Evolutionary conservation across 2,329 filamentous ascomycete species (phyloP).

Genomic region (Apiospora kogelbergensis): DNA sequence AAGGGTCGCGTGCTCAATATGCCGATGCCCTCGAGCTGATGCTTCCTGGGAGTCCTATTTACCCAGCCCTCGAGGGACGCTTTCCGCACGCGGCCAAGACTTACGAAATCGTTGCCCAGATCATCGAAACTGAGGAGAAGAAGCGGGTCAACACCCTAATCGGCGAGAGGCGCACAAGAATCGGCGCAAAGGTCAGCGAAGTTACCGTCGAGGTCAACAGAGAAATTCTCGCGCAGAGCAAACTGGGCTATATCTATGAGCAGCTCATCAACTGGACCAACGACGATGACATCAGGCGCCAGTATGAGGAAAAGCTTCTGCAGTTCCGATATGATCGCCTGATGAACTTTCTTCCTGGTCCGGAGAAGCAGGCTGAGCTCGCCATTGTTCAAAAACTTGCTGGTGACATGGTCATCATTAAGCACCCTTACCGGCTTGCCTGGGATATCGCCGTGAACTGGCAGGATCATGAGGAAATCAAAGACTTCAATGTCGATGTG

Average conservation of each 20-base stretch:
- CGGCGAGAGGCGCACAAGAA: conserved; percentile 79
- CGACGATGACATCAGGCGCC: conserved; percentile 80
- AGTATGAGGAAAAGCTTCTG: conserved; percentile 88
- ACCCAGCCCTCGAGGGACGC: conserved; percentile 78
- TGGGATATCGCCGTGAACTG: conserved; percentile 93
- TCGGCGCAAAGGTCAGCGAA: conserved; percentile 80
- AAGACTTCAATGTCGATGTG: conserved; percentile 76
- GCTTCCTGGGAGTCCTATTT: conserved; percentile 79
- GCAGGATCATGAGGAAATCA: conserved; percentile 73
- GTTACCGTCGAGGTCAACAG: conserved; percentile 85
- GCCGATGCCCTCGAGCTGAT: conserved; percentile 74
- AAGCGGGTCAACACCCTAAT: conserved; percentile 88
- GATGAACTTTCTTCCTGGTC: conserved; percentile 61
- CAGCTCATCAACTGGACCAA: conserved; percentile 86
- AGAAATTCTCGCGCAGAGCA: conserved; percentile 75
- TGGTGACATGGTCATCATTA: conserved; percentile 93
- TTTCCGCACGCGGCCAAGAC: conserved; percentile 77
- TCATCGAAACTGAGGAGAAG: conserved; percentile 83
- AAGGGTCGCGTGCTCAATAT: conserved; percentile 73
- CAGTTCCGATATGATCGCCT: conserved; percentile 79
- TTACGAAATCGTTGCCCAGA: conserved; percentile 79
- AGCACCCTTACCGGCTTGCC: conserved; percentile 83
- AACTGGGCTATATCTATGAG: conserved; percentile 77
- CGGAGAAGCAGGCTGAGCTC: conserved; percentile 68
- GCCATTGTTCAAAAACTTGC: conserved; percentile 74